Base-by-base conservation (phyloP, 768 basidiomycete genomes). In the Agaricus blazei region DNA sequence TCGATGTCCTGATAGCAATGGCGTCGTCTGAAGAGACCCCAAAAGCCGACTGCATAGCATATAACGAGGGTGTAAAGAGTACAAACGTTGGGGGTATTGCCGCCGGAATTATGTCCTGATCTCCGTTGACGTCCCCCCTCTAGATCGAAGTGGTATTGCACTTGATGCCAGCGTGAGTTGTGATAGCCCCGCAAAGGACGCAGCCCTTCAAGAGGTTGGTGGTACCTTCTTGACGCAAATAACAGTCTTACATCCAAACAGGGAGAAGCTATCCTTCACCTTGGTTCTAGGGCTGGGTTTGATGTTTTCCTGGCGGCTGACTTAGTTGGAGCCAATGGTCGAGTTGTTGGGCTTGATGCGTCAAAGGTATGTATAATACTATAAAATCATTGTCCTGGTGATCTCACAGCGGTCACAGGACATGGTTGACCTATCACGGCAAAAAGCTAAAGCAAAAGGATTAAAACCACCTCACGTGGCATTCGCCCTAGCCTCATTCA, bases 191-290 rank as follows among this genome's bases (percentile, higher is more conserved):
- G 68, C 78, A 1, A 74, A 69, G 7, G 59, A 66, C 7, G 81
- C 81, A 0, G 71, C 64, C 37, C 65, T 84, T 50, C 77, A 74
- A 63, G 66, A 75, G 61, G 82, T 79, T 50, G 0, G 64, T 46
- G 5, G n/a, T 4, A 9, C 15, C 34, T 46, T 9, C 9, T 7
- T 41, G 40, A 14, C 14, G 11, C 15, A 8, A 48, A 14, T 19
- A 31, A 8, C 37, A 11, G 14, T 46, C 29, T 24, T 24, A 26
- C n/a, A 29, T n/a, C n/a, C 29, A 19, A 12, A 15, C 57, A 83
- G 82, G 83, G 83, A 44, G 83, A 85, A 65, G 69, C 63, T 0
- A 75, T 83, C 3, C 62, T 85, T 1, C 79, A 85, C 62, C 70
- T 85, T 6, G 83, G 83, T 7, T 80, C 75, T 2, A 82, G 83